Conservation (phyloP, 257 asterid genomes). For the Ballota nigra region DNA sequence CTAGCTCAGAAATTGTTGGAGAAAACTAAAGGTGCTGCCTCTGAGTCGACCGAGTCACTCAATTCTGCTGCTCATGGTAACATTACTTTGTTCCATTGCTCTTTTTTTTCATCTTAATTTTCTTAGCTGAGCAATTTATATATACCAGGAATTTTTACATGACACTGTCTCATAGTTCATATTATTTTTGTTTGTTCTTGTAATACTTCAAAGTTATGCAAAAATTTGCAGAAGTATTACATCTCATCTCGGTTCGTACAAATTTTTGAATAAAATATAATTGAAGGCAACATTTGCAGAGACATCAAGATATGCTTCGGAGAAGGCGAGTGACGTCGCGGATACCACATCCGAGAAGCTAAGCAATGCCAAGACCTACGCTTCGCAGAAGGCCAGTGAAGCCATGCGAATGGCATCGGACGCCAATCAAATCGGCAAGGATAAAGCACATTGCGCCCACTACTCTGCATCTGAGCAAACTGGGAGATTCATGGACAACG, state of each 20-base stretch:
- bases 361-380: constrained; percentile 24
- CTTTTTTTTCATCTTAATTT: neutral
- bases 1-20: constrained; percentile 27
- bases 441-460: constrained; percentile 23
- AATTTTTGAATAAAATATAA: neutral
- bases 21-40: constrained; percentile 45
- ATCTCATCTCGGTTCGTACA: neutral
- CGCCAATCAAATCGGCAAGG: constrained; percentile 19
- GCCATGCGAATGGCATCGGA: constrained; percentile 25
- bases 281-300: constrained; percentile 28
- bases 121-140: neutral
- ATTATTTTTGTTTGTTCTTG: neutral
- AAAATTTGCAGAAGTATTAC: neutral
- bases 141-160: no score
- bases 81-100: neutral
- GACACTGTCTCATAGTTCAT: no score
- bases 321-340: constrained; percentile 37
- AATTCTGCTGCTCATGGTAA: constrained; percentile 50
- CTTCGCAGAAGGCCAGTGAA: constrained; percentile 30
- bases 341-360: constrained; percentile 30
- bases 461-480: constrained; percentile 19
- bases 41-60: constrained; percentile 35
- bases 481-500: constrained; percentile 14
- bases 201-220: neutral
- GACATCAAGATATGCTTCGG: constrained; percentile 44